Base-by-base conservation (phyloP, 2,329 filamentous ascomycete species). In the Colletotrichum sp. region DNA sequence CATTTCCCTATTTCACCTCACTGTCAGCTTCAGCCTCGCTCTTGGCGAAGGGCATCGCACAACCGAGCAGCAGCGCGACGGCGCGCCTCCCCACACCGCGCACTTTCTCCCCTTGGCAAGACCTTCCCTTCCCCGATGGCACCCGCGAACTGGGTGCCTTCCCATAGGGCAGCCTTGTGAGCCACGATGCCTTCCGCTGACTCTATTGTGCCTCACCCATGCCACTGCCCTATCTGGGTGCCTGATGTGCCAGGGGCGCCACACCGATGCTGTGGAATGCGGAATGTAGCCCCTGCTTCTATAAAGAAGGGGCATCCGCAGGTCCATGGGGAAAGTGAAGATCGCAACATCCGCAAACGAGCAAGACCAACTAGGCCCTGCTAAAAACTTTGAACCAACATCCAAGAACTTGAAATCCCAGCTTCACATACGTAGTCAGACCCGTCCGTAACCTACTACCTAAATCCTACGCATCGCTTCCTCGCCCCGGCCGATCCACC, bases 271-370 rank as follows among this genome's bases (percentile, higher is more conserved):
- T 21, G 44, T 52, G n/a, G 44, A 52, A 52, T 52, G 39, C 39
- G 44, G 44, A 21, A 52, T 13, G n/a, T 15, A 24, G 59, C 49
- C 69, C 55, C 68, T 76, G 57, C 24, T 34, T 52, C 18, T 69
- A 76, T 76, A 76, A 76, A 57, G 64, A 52, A 68, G 74, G 65
- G 73, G 15, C 59, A 30, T 49, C 70, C 74, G 71, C 57, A 10
- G 52, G 44, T 39, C 34, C 13, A 21, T 24, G 26, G 67, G 34
- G n/a, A 64, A 55, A 49, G 15, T 44, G 39, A 63, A 64, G 21
- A 75, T 68, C 21, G n/a, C 52, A 30, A 69, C 57, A 68, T 30
- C 57, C 16, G 64, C 62, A 34, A 30, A 24, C 59, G 24, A 63
- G 59, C 59, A 63, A 34, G 59, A 2, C 59, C 30, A 34, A 13